Percentiles rank a stretch among this genome's conserved stretches.
Conservation (phyloP, 2,329 filamentous ascomycete genomes). For the Thelonectria discophora region DNA sequence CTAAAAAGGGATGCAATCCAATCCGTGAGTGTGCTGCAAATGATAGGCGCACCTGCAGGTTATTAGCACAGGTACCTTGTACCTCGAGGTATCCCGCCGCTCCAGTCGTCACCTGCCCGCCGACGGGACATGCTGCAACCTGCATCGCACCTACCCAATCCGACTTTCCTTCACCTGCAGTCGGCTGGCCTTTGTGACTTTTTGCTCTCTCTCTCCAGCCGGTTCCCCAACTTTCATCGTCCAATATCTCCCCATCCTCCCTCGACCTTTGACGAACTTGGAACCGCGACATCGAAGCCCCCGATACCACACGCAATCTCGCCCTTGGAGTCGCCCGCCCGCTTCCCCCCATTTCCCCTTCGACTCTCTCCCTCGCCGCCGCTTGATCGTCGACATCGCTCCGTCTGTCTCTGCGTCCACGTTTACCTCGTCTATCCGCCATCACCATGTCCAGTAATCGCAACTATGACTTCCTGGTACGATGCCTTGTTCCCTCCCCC, state of each 20-base stretch:
- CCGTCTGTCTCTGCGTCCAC: too few relatives aligned
- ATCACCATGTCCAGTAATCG: constrained; percentile 89
- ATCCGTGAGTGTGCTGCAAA: not conserved
- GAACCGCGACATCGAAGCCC: too few relatives aligned
- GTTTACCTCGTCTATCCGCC: constrained; percentile 15
- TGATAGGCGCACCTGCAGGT: too few relatives aligned
- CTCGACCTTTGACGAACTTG: constrained; percentile 14
- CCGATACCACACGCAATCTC: not conserved
- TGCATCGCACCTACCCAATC: constrained; percentile 6
- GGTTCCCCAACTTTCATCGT: not conserved
- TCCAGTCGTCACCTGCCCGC: constrained; percentile 15
- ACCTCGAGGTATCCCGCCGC: not conserved
- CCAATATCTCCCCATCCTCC: constrained; percentile 10
- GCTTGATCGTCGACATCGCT: constrained; percentile 19
- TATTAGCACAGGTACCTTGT: not conserved
- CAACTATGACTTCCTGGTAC: constrained; percentile 99
- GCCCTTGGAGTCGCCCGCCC: constrained; percentile 13
- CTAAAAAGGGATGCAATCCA: too few relatives aligned
- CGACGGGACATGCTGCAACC: constrained; percentile 3
- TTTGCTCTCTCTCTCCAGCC: constrained; percentile 1
- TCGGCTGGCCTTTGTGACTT: not conserved
- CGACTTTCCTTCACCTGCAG: not conserved
- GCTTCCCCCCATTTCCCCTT: constrained; percentile 17
- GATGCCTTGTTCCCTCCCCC: constrained; percentile 45
- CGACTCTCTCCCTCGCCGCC: constrained; percentile 25